phyloP scores from a whole-genome alignment of 495 filamentous ascomycete genomes.

The Niebla homalea region DNA sequence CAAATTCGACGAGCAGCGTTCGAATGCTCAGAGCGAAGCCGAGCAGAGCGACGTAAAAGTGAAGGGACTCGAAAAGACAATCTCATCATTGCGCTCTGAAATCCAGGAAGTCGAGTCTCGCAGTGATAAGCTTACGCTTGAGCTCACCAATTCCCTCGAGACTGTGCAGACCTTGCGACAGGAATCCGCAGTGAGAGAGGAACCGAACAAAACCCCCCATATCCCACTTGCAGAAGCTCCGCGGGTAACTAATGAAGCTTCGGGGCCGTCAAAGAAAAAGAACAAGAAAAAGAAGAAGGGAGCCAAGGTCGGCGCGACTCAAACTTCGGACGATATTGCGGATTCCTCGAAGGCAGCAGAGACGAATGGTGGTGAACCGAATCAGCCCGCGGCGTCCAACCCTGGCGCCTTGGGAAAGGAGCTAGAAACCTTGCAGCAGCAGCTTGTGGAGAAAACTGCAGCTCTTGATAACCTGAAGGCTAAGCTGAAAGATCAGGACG shows the following conservation, averaged over 20 bases:
- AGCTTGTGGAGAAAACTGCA: slow-evolving; percentile 56
- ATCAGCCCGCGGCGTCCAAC: not conserved
- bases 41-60: slow-evolving; percentile 37
- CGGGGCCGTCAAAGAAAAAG: slow-evolving; percentile 50
- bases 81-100: slow-evolving; percentile 37
- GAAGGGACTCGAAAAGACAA: slow-evolving; percentile 37
- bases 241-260: not conserved
- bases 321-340: slow-evolving; percentile 7
- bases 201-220: not conserved
- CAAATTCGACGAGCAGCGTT: slow-evolving; percentile 16
- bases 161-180: not conserved
- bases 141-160: not conserved
- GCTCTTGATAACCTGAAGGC: slow-evolving; percentile 51
- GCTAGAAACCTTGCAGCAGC: slow-evolving; percentile 42
- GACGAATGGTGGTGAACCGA: slow-evolving; percentile 7
- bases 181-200: not conserved
- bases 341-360: slow-evolving; percentile 27
- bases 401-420: slow-evolving; percentile 35
- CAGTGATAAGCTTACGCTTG: slow-evolving; percentile 15
- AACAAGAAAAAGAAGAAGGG: slow-evolving; percentile 88
- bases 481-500: slow-evolving; percentile 64
- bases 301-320: slow-evolving; percentile 29
- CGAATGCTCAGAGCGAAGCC: slow-evolving; percentile 27
- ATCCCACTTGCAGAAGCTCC: not conserved
- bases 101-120: slow-evolving; percentile 35